Evolutionary conservation across 371 early-diverging fungal genomes (phyloP).

Genomic region (Mortierella sp.): DNA sequence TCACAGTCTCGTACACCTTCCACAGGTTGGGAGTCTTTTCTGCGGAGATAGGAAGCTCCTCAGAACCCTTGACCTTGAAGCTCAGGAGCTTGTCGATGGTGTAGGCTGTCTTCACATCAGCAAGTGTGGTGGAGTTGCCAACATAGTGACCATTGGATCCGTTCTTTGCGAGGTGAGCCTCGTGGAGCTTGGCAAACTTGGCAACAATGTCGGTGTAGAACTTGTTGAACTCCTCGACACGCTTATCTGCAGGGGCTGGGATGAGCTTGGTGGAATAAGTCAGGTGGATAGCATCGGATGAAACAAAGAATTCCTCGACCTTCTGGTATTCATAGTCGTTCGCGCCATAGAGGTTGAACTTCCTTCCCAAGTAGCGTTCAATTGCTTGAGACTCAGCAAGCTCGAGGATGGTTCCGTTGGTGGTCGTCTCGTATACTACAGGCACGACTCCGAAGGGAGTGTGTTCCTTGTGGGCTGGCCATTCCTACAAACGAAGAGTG

Average conservation of each 20-base stretch:
- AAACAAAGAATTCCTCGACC: slow-evolving; percentile 31
- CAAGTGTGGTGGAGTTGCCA: slow-evolving; percentile 13
- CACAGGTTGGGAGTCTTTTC: slow-evolving; percentile 39
- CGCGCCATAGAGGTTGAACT: slow-evolving; percentile 40
- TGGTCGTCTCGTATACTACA: slow-evolving; percentile 52
- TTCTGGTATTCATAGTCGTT: slow-evolving; percentile 34
- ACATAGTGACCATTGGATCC: slow-evolving; percentile 43
- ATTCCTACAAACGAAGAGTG: slow-evolving; percentile 22
- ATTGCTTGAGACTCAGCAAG: slow-evolving; percentile 57
- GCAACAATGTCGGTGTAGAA: slow-evolving; percentile 15
- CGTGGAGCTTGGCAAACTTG: slow-evolving; percentile 28
- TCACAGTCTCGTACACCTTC: slow-evolving; percentile 40
- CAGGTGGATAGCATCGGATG: slow-evolving; percentile 9
- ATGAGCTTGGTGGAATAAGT: slow-evolving; percentile 14
- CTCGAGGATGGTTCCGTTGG: slow-evolving; percentile 45
- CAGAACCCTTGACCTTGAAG: slow-evolving; percentile 19
- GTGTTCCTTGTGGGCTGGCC: slow-evolving; percentile 54
- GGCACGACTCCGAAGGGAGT: slow-evolving; percentile 56
- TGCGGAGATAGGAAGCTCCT: slow-evolving; percentile 24
- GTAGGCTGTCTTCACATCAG: slow-evolving; percentile 34
- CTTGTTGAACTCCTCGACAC: slow-evolving; percentile 14
- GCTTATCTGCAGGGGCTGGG: slow-evolving; percentile 17
- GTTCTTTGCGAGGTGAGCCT: slow-evolving; percentile 27
- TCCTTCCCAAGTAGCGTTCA: slow-evolving; percentile 57
- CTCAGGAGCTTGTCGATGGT: slow-evolving; percentile 15